Evolutionary conservation across 257 asterid genomes (phyloP).

Genomic region (Schizonepeta tenuifolia): DNA sequence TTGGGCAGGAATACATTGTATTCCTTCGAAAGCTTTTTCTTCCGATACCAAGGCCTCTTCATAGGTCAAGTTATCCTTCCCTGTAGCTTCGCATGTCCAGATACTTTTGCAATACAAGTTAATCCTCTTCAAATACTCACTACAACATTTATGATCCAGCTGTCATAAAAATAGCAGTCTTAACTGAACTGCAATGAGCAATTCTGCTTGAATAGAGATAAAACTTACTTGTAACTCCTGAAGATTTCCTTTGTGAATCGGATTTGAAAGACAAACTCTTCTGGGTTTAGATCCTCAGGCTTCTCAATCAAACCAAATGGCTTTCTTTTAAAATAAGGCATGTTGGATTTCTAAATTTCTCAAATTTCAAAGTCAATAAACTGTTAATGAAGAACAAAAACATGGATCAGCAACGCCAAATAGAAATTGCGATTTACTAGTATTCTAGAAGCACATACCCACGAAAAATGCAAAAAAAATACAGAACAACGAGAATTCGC

Average conservation of each 20-base stretch:
- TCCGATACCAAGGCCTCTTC: slow-evolving; percentile 94
- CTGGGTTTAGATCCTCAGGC: slow-evolving; percentile 81
- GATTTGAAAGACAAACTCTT: slow-evolving; percentile 77
- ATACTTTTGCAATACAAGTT: slow-evolving; percentile 70
- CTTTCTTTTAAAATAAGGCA: slow-evolving; percentile 85
- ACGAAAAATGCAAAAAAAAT: slow-evolving; percentile 16
- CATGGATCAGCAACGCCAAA: slow-evolving; percentile 35
- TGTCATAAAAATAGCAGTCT: slow-evolving; percentile 17
- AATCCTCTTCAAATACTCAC: slow-evolving; percentile 83
- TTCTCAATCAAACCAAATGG: slow-evolving; percentile 63
- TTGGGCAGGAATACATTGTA: slow-evolving; percentile 65
- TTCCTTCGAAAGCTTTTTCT: slow-evolving; percentile 63
- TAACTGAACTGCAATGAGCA: slow-evolving; percentile 1
- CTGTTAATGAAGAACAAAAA: slow-evolving; percentile 37
- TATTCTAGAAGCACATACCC: slow-evolving; percentile 25
- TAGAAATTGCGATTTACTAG: slow-evolving; percentile 12
- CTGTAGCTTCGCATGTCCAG: slow-evolving; percentile 94
- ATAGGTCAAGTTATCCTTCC: slow-evolving; percentile 80
- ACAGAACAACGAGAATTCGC: slow-evolving; percentile 28
- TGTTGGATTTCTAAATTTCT: slow-evolving; percentile 40
- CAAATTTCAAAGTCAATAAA: slow-evolving; percentile 46
- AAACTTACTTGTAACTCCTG: slow-evolving; percentile 67
- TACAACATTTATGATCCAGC: slow-evolving; percentile 41
- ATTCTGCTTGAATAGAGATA: slow-evolving; percentile 28
- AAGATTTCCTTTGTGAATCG: slow-evolving; percentile 89